Percentiles rank a stretch among this genome's conserved stretches.
Conservation (phyloP, 139 green algal species). For the Volvox reticuliferus region DNA sequence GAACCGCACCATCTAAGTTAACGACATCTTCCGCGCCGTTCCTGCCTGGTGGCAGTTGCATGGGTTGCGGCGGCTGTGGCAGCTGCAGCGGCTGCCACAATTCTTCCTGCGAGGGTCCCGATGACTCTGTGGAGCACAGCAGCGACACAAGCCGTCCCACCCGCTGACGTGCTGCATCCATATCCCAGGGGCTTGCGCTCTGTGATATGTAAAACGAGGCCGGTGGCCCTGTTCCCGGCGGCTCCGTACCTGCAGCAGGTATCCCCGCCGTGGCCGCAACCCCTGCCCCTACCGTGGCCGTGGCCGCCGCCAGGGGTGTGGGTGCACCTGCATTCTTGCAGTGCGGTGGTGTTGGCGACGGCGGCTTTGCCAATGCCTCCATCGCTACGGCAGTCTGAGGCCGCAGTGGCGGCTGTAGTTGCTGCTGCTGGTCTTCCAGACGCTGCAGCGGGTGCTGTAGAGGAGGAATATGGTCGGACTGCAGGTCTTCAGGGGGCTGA, state of each 20-base stretch:
- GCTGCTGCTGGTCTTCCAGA: too few species aligned
- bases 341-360: too few species aligned
- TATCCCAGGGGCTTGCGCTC: background rate
- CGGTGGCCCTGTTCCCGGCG: background rate
- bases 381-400: background rate
- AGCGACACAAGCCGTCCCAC: slow-evolving; percentile 7
- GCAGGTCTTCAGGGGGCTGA: too few species aligned
- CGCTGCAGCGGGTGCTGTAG: too few species aligned
- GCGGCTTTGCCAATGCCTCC: too few species aligned
- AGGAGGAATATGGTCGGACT: too few species aligned
- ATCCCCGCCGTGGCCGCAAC: background rate
- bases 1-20: too few species aligned
- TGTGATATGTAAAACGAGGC: background rate
- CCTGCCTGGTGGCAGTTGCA: background rate
- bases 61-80: background rate
- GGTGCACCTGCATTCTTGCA: too few species aligned
- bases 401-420: too few species aligned
- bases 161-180: background rate
- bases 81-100: background rate
- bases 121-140: slow-evolving; percentile 10
- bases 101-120: background rate
- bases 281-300: too few species aligned
- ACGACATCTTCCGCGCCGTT: too few species aligned
- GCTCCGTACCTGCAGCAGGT: background rate
- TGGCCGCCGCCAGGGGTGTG: too few species aligned